Evolutionary conservation across 768 basidiomycete genomes (phyloP), one percentile per base, ranked within the genome.

Genomic region (Agrocybe pediades): DNA sequence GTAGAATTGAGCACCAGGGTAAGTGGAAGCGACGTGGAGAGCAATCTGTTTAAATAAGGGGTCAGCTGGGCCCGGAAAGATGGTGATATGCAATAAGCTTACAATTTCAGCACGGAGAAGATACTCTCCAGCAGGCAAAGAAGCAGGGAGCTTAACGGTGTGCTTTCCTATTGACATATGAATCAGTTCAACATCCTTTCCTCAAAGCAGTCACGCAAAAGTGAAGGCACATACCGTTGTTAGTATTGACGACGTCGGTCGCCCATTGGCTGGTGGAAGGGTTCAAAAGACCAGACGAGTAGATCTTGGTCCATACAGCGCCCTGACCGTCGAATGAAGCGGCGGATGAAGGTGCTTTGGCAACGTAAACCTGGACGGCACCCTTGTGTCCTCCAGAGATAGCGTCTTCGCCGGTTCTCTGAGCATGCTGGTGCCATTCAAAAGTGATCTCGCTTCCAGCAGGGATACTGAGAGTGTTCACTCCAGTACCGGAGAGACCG

Each of bases 341-440:
- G 2, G 73, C 79, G 9, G 74, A 71, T 2, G 69, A 72, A 0
- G 78, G 75, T 16, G 78, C 80, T 60, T 80, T 78, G 51, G 80
- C 80, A 53, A 81, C 68, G 59, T 79, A 81, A 20, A 81, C 78
- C 44, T 77, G 72, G 7, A 78, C 77, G 3, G 78, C 70, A 3
- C 80, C 80, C 58, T 79, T 79, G 70, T 81, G 80, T 6, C 80
- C 79, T 21, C 63, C 70, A 24, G 79, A 75, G 55, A 81, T 79
- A 15, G 79, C 65, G 57, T 80, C 79, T 59, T 82, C 80, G 29
- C 80, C 79, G 1, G 79, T 81, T 17, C 80, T 75, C 53, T 79
- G 77, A 7, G 61, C 79, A 51, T 81, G 79, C 59, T 81, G 80
- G 58, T 82, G 80, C 80, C 80, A 81, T 61, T 81, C 80, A 41